A percentile compares a stretch with the other conserved stretches of the same genome.
Conservation (phyloP, 2,329 filamentous ascomycete species). For the Calonectria crousiana region DNA sequence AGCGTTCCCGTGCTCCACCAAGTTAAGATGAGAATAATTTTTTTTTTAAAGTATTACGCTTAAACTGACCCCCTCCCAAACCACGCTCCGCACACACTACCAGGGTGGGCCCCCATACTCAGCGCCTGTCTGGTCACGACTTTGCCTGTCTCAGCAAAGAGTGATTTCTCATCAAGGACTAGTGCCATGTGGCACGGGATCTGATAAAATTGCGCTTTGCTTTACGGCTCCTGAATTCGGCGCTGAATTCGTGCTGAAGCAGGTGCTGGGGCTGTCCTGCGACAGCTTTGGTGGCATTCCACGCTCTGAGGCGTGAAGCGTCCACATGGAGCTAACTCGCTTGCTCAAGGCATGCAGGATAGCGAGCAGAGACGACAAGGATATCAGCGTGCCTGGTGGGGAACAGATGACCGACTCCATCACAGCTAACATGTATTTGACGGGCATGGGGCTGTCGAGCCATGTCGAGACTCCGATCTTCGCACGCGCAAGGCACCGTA, state of each 20-base stretch:
- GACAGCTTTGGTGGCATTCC: background rate
- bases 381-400: background rate
- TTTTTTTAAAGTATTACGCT: slow-evolving; percentile 7
- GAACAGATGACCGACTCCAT: background rate
- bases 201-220: slow-evolving; percentile 2
- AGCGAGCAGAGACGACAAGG: background rate
- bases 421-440: background rate
- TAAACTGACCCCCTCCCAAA: background rate
- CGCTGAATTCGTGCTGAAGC: background rate
- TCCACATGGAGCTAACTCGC: background rate
- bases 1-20: background rate
- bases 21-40: background rate
- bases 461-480: background rate
- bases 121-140: background rate
- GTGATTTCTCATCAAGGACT: background rate
- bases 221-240: background rate
- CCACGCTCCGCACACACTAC: background rate
- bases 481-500: background rate
- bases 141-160: background rate
- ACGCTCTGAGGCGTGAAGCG: background rate
- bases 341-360: background rate
- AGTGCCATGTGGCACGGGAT: background rate
- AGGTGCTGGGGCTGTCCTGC: background rate
- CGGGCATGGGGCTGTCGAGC: background rate
- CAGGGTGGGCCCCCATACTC: background rate